phyloP scores from a whole-genome alignment of 2,329 filamentous ascomycete genomes.

The Claviceps fusiformis region DNA sequence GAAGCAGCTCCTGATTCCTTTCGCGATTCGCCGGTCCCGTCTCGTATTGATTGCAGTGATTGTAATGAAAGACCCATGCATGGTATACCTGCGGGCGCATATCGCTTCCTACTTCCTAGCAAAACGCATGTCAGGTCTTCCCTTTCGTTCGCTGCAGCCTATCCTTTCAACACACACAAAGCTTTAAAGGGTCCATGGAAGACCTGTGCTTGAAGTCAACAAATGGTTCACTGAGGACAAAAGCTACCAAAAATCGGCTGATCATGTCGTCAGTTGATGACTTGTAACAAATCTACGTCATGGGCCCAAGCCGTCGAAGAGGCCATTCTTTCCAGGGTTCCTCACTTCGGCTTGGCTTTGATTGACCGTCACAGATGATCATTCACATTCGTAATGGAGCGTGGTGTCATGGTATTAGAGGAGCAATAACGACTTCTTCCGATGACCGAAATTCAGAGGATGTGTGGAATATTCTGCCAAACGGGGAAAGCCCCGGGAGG shows the following conservation, averaged over 20 bases:
- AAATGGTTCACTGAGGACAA: not conserved
- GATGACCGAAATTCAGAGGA: not conserved
- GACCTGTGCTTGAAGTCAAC: not conserved
- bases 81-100: not conserved
- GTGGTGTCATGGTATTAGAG: not conserved
- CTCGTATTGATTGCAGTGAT: not conserved
- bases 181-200: not conserved
- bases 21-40: not conserved
- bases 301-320: not conserved
- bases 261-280: too few relatives aligned
- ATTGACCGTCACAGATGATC: not conserved
- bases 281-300: not conserved
- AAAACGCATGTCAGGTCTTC: not conserved
- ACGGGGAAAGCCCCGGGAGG: too few relatives aligned
- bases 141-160: not conserved
- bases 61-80: not conserved
- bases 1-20: not conserved
- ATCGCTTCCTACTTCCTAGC: not conserved
- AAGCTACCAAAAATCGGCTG: not conserved
- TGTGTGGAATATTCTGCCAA: not conserved
- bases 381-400: not conserved
- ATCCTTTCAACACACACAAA: not conserved
- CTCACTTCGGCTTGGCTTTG: not conserved
- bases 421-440: not conserved
- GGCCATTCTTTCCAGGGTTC: not conserved